Evolutionary conservation across 202 grass and related monocot species (phyloP).

Genomic region (Panicum hallii): DNA sequence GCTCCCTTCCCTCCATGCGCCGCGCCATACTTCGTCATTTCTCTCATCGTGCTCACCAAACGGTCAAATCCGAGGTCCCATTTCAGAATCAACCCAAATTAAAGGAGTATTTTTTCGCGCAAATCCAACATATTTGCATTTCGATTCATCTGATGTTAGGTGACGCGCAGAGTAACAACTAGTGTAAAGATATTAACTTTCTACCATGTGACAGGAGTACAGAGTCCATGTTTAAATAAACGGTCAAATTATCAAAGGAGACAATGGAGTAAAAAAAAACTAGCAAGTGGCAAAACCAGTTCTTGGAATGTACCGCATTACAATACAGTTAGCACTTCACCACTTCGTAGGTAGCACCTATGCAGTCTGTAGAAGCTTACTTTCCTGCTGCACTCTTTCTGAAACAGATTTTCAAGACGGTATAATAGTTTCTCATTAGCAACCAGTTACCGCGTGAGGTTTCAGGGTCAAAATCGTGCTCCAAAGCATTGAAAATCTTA

Average conservation of each 20-base stretch:
- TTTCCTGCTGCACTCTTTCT: neutral
- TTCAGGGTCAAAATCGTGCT: conserved; percentile 44
- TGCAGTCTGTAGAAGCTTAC: conserved; percentile 14
- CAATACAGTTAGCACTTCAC: neutral
- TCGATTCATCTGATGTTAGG: neutral
- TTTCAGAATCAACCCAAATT: neutral
- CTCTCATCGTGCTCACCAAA: neutral
- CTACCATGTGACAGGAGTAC: conserved; percentile 29
- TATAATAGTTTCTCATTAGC: neutral
- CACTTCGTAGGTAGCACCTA: neutral
- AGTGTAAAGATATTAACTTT: conserved; percentile 15
- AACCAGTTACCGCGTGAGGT: conserved; percentile 3
- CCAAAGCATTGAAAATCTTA: conserved; percentile 29
- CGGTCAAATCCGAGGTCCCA: neutral
- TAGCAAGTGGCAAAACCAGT: conserved; percentile 13
- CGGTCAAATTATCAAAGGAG: conserved; percentile 23
- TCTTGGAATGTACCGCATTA: conserved; percentile 39
- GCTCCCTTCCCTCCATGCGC: neutral
- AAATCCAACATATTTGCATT: neutral
- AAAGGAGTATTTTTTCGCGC: neutral
- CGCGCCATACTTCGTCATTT: neutral
- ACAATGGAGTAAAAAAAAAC: conserved; percentile 10
- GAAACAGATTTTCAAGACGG: conserved; percentile 7
- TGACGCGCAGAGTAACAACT: neutral
- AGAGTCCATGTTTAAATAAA: conserved; percentile 17